These are phyloP conservation scores for Sclerospora graminicola DNA, from an alignment of 352 stramenopile genomes.

Conservation along the genomic window DNA sequence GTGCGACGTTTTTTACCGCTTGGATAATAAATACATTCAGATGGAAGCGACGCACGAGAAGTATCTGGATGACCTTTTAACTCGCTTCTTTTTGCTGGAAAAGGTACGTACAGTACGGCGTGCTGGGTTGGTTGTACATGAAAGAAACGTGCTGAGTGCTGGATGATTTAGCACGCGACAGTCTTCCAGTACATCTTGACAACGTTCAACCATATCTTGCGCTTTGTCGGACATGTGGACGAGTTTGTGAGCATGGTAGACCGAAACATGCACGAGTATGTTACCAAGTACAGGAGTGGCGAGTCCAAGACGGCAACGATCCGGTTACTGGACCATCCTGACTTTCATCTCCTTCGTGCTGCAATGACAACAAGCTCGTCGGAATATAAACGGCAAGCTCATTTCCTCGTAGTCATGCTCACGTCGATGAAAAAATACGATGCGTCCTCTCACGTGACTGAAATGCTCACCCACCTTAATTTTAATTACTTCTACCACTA, in stretches of 20 bases:
- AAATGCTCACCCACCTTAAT: constrained; percentile 63
- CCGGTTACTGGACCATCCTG: constrained; percentile 11
- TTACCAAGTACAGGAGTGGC: constrained; percentile 9
- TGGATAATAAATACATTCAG: too few species aligned
- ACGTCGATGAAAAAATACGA: constrained; percentile 64
- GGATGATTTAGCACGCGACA: constrained; percentile 27
- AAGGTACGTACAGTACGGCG: constrained; percentile 29
- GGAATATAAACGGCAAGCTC: constrained; percentile 54
- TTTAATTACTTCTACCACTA: constrained; percentile 67
- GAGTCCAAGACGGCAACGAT: constrained; percentile 1
- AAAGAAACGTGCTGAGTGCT: neutral
- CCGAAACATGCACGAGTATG: constrained; percentile 30
- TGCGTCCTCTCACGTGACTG: constrained; percentile 50
- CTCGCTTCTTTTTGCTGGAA: constrained; percentile 57
- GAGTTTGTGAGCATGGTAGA: constrained; percentile 40
- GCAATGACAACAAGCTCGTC: constrained; percentile 30
- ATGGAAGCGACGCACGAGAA: constrained; percentile 52
- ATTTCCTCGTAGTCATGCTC: constrained; percentile 64
- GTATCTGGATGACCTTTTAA: constrained; percentile 53
- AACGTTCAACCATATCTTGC: constrained; percentile 66
- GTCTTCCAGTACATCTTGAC: constrained; percentile 64
- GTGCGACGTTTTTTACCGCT: too few species aligned
- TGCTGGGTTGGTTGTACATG: neutral
- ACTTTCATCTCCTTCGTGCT: constrained; percentile 18
- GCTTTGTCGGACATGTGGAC: constrained; percentile 43